These are phyloP conservation scores for Psilocybe sp. DNA, from an alignment of 768 basidiomycete genomes.

Conservation along the genomic window DNA sequence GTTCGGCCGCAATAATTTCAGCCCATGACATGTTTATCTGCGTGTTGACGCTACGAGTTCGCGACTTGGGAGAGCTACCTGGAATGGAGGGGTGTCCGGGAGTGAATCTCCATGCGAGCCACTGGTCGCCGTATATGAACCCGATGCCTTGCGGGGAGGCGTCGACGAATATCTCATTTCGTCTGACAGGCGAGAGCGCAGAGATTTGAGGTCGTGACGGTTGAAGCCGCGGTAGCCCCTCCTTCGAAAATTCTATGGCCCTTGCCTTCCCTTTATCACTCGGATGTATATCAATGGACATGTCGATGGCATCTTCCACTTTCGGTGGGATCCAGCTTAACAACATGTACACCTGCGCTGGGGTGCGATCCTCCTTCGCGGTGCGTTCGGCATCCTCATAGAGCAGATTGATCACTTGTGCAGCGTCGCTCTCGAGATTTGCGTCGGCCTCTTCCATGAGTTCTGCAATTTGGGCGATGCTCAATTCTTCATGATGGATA, in stretches of 20 bases:
- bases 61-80: no score
- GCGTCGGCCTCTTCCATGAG: conserved; percentile 2
- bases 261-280: no score
- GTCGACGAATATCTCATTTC: conserved; percentile 14
- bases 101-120: conserved; percentile 32
- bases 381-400: conserved; percentile 6
- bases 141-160: conserved; percentile 28
- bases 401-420: background rate
- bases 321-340: conserved; percentile 2
- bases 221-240: background rate
- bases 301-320: no score
- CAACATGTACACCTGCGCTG: conserved; percentile 3
- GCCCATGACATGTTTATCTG: conserved; percentile 37
- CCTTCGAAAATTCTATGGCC: background rate
- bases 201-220: background rate
- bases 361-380: background rate
- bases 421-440: background rate
- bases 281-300: no score
- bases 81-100: conserved; percentile 18
- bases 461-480: background rate
- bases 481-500: background rate
- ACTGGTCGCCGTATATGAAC: conserved; percentile 23
- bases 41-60: conserved; percentile 10
- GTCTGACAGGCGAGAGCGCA: background rate
- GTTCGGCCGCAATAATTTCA: conserved; percentile 38